Base-by-base conservation (phyloP, 176 grass and related monocot genomes). In the Areca catechu region DNA sequence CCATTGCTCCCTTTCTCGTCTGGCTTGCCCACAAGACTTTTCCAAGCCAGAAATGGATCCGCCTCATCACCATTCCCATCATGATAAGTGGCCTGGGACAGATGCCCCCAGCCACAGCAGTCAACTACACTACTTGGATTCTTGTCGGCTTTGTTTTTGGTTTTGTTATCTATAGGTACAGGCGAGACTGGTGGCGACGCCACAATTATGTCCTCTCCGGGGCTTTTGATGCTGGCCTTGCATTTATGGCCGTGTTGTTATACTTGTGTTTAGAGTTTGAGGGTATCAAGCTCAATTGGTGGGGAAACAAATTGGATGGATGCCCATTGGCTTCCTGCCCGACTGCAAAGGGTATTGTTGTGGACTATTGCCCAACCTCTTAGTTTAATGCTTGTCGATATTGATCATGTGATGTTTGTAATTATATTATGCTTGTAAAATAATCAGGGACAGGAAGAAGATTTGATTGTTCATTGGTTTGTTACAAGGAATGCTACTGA, bases 151-250 rank as follows among this genome's bases (percentile, higher is more conserved):
- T 58, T 22, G 22, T 58, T 7, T 58, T 25, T 1, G 56, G 56
- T 24, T 58, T 24, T 29, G 56, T 29, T 5, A n/a, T 58, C 23
- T 58, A 58, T 22, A 58, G 56, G 22, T 58, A 58, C 23, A 58
- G 56, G 56, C 56, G 56, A 24, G 24, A 24, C 10, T 58, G 56
- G 56, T 58, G 56, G 56, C 23, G 16, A 16, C 56, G 56, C 21
- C 56, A 58, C 56, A 58, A 58, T 2, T 58, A 58, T 58, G 22
- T 58, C 16, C 56, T 58, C 56, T 58, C 56, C 5, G 56, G 56
- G 22, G 56, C 56, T 16, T 24, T 58, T 12, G 56, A 58, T 58
- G 56, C 56, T 2, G 56, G 56, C 16, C 56, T 58, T 15, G 56
- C 56, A 15, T 58, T 58, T 22, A 58, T 58, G 56, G 56, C 22